phyloP scores from a whole-genome alignment of 108 stramenopile species.

The Cyclotella distinguenda region DNA sequence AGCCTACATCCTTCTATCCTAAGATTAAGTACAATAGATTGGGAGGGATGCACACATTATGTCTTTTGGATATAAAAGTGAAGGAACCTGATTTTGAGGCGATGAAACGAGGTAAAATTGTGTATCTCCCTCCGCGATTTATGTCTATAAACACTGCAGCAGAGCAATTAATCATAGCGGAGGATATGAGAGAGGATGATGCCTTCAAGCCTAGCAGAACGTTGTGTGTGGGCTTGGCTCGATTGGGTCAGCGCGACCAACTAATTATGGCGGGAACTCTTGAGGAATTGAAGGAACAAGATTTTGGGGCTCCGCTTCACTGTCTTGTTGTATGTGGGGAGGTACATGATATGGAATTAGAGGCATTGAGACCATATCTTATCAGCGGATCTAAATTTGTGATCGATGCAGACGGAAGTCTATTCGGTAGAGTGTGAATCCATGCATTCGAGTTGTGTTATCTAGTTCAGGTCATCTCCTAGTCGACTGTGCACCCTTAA shows the following conservation, averaged over 20 bases:
- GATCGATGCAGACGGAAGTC: conserved; percentile 44
- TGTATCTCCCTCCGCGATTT: conserved; percentile 96
- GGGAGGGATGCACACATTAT: conserved; percentile 99
- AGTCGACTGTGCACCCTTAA: no score
- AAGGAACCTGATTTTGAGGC: conserved; percentile 99
- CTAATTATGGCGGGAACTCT: conserved; percentile 91
- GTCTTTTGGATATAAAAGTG: conserved; percentile 95
- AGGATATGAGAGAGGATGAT: conserved; percentile 60
- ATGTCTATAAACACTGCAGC: conserved; percentile 93
- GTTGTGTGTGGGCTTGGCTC: conserved; percentile 89
- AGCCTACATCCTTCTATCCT: conserved; percentile 93
- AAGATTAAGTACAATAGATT: conserved; percentile 92
- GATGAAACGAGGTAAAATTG: conserved; percentile 85
- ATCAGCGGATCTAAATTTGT: conserved; percentile 65
- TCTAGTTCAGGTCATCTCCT: no score
- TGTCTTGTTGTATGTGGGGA: conserved; percentile 94
- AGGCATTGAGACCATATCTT: conserved; percentile 71
- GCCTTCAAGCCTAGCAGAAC: conserved; percentile 69
- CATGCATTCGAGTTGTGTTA: no score
- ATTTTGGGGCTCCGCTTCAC: conserved; percentile 96
- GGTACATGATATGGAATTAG: conserved; percentile 91
- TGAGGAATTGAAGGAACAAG: conserved; percentile 79
- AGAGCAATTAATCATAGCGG: conserved; percentile 92
- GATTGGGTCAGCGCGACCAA: conserved; percentile 93
- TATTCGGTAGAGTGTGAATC: conserved; percentile 29